Conservation (phyloP, 768 basidiomycete genomes). For the Mycena venus region DNA sequence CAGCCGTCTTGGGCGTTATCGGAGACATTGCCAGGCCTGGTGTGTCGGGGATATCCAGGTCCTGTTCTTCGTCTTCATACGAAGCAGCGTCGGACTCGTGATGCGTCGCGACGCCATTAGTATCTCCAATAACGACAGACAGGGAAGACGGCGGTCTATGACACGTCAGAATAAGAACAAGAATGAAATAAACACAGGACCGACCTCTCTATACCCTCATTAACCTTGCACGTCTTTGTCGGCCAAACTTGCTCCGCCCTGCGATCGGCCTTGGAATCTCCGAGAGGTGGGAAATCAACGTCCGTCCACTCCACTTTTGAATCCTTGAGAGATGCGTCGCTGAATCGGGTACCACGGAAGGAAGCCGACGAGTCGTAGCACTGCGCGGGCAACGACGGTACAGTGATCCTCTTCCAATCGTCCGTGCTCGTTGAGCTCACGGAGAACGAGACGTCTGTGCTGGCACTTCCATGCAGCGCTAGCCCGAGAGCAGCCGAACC, state of each 20-base stretch:
- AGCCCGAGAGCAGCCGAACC: not conserved
- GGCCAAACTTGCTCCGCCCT: constrained; percentile 43
- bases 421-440: constrained; percentile 24
- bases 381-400: constrained; percentile 3
- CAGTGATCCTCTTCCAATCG: constrained; percentile 31
- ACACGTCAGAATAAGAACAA: constrained; percentile 11
- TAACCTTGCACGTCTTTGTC: constrained; percentile 25
- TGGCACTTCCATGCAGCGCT: not conserved
- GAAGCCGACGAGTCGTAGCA: constrained; percentile 29
- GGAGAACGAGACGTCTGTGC: constrained; percentile 22
- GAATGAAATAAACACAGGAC: not conserved
- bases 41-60: constrained; percentile 57
- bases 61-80: constrained; percentile 42
- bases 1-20: constrained; percentile 64
- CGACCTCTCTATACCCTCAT: constrained; percentile 33
- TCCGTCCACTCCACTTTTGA: constrained; percentile 47
- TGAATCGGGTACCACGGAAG: constrained; percentile 19
- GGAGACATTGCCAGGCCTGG: constrained; percentile 63
- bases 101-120: constrained; percentile 5
- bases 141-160: constrained; percentile 19
- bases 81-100: constrained; percentile 21
- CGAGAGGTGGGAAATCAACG: constrained; percentile 53
- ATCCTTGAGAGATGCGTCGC: not conserved
- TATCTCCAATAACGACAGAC: constrained; percentile 25
- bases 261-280: constrained; percentile 40